A percentile compares a stretch with the other conserved stretches of the same genome.
Evolutionary conservation across 1,284 basidiomycete genomes (phyloP).

Genomic region (Pseudozyma tsukubaensis): DNA sequence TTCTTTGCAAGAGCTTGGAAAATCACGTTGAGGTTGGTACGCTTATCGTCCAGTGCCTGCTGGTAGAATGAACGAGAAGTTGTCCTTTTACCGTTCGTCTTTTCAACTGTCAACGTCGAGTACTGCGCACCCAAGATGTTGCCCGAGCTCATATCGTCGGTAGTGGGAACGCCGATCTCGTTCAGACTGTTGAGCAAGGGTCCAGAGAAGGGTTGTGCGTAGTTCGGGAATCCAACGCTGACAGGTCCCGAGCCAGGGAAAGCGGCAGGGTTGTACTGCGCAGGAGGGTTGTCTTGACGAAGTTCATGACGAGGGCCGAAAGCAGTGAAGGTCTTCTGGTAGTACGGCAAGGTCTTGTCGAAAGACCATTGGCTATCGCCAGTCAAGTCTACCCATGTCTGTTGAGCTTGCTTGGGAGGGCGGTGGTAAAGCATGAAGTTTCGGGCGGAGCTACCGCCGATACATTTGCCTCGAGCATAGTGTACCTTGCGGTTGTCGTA

Average conservation of each 20-base stretch:
- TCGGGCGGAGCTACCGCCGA: constrained; percentile 48
- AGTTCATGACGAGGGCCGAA: constrained; percentile 40
- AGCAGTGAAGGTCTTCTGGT: constrained; percentile 45
- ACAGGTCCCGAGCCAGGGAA: constrained; percentile 45
- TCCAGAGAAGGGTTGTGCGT: constrained; percentile 52
- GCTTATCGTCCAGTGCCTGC: constrained; percentile 24
- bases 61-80: constrained; percentile 53
- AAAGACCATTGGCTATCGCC: constrained; percentile 53
- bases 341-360: constrained; percentile 36
- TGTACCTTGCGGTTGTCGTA: constrained; percentile 43
- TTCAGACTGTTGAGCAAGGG: constrained; percentile 42
- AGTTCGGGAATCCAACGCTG: constrained; percentile 52
- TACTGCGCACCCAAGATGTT: constrained; percentile 66
- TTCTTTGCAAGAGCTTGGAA: constrained; percentile 59
- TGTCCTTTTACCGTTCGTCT: constrained; percentile 34
- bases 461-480: constrained; percentile 55
- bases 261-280: constrained; percentile 43
- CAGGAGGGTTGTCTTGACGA: constrained; percentile 40
- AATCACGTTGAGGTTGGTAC: constrained; percentile 61
- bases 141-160: constrained; percentile 58
- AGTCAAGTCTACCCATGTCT: constrained; percentile 48
- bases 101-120: constrained; percentile 43
- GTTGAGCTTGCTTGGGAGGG: constrained; percentile 35
- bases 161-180: constrained; percentile 45
- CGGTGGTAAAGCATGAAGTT: constrained; percentile 61